phyloP scores from a whole-genome alignment of 192 early-diverging fungal species.

The Diversispora eburnea region DNA sequence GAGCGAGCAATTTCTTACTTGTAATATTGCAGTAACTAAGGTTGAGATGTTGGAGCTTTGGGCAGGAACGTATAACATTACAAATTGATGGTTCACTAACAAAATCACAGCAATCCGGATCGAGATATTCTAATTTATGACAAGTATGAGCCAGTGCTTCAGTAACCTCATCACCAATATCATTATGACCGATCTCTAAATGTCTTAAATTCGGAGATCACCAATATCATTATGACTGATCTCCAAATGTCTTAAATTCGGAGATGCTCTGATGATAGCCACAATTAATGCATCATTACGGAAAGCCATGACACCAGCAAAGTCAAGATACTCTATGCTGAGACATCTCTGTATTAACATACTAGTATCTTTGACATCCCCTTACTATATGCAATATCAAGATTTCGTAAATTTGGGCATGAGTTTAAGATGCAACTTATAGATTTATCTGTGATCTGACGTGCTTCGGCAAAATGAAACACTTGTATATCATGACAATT shows the following conservation, averaged over 20 bases:
- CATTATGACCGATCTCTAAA: conserved; percentile 15
- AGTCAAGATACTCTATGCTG: conserved; percentile 8
- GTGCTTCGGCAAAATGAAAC: conserved; percentile 11
- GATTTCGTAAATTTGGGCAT: conserved; percentile 17
- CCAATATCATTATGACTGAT: conserved; percentile 9
- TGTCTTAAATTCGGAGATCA: conserved; percentile 15
- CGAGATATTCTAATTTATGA: conserved; percentile 12
- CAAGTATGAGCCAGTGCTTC: conserved; percentile 4
- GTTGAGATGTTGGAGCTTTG: not conserved
- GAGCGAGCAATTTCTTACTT: conserved; percentile 9
- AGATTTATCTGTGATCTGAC: conserved; percentile 8
- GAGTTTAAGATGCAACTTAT: conserved; percentile 13
- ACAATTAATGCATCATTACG: conserved; percentile 17
- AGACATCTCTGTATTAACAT: conserved; percentile 17
- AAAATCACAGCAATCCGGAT: not conserved
- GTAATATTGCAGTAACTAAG: not conserved
- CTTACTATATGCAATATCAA: conserved; percentile 10
- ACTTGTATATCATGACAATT: conserved; percentile 10
- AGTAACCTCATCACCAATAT: conserved; percentile 13
- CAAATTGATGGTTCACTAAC: not conserved
- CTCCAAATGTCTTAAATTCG: conserved; percentile 13
- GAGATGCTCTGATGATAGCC: conserved; percentile 9
- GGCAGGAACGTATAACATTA: conserved; percentile 13
- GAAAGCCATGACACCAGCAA: conserved; percentile 10
- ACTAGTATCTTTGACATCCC: conserved; percentile 10